These are phyloP conservation scores for Fusarium chaquense DNA, from an alignment of 2,329 filamentous ascomycete species.

Conservation along the genomic window DNA sequence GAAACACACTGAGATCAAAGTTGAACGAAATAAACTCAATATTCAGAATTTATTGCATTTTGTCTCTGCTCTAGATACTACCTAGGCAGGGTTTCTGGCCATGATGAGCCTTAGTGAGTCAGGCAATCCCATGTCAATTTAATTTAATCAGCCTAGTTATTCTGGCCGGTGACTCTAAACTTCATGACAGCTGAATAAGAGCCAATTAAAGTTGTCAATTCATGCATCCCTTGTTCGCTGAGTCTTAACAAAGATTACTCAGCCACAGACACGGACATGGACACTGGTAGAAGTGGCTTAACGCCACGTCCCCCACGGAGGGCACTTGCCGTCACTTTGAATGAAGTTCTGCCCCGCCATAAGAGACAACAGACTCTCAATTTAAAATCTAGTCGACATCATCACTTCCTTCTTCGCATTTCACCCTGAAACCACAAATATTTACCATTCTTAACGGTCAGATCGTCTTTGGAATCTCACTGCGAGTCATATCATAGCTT, in stretches of 20 bases:
- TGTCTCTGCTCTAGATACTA: too few relatives aligned
- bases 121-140: neutral
- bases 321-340: slow-evolving; percentile 25
- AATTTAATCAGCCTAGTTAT: neutral
- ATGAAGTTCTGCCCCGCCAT: slow-evolving; percentile 45
- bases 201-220: slow-evolving; percentile 30
- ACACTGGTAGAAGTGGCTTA: slow-evolving; percentile 15
- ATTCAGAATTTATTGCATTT: neutral
- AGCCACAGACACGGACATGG: slow-evolving; percentile 31
- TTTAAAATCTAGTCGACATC: slow-evolving; percentile 48
- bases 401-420: slow-evolving; percentile 21
- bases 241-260: slow-evolving; percentile 35
- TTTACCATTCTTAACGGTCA: slow-evolving; percentile 2
- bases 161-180: slow-evolving; percentile 35
- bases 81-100: neutral
- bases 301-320: slow-evolving; percentile 29
- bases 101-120: slow-evolving; percentile 26
- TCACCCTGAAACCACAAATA: slow-evolving; percentile 1
- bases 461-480: neutral
- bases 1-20: neutral
- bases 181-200: neutral
- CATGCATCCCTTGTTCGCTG: slow-evolving; percentile 1
- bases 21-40: too few relatives aligned
- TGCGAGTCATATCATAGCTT: neutral
- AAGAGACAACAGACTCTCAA: slow-evolving; percentile 15